Evolutionary conservation across 192 early-diverging fungal species (phyloP), one percentile per base, ranked within the genome.

Genomic region (Coemansia sp.): DNA sequence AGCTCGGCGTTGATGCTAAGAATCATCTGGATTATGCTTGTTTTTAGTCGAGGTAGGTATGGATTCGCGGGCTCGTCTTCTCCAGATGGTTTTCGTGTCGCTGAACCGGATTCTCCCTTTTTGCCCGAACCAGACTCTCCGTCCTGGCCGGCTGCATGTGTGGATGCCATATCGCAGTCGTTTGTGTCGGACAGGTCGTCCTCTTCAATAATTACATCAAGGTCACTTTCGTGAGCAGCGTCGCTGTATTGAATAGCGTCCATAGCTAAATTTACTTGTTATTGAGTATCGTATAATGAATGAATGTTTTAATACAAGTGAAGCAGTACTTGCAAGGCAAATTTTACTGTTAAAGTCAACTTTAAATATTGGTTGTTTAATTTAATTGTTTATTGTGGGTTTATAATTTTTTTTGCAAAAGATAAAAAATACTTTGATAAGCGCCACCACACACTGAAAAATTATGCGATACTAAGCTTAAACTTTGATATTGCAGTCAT

Each of bases 1-100:
- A 88, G 65, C 56, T 83, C 82, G 5, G 68, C 53, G 68, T 88
- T 88, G 59, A 86, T 86, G 59, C 80, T 63, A 12, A 88, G 72
- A 1, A 88, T 81, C 68, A 78, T 61, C 24, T 81, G 80, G 18
- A 81, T 67, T 25, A 69, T 70, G 56, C 74, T 81, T 2, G 80
- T 76, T 59, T 81, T 81, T 27, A 81, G 59, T 15, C 67, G 55
- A 1, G 78, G 78, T 18, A 80, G 24, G 22, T 80, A 80, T 17
- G 71, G 76, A 17, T 55, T 51, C 2, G 52, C 57, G 0, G 62
- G 70, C 22, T 73, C 70, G 15, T 79, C 76, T 18, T 79, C 76
- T 24, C 3, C 38, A 13, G 39, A 42, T 38, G 24, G 23, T 38
- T 13, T 45, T 41, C 25, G 39, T 45, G 39, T 17, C 18, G 34